Evolutionary conservation across 306 rosid genomes (phyloP), one percentile per base, ranked within the genome.

Genomic region (Amphicarpaea edgeworthii): DNA sequence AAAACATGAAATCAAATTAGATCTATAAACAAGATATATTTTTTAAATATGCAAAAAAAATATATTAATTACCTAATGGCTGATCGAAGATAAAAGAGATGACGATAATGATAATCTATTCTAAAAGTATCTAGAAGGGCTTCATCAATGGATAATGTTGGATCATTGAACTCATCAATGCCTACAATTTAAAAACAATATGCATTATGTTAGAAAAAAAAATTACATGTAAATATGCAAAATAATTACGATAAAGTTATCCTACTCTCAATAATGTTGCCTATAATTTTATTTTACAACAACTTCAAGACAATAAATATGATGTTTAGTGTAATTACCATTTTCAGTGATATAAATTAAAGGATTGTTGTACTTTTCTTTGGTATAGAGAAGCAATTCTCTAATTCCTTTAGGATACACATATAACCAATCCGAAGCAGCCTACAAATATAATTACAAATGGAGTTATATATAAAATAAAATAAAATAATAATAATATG

Each of bases 291-390:
- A 59, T 30, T 59, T 57, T 12, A 6, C 5, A 28, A 28, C 2
- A 59, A 1, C 2, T 3, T n/a, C 4, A 70, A 3, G 40, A 63
- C 5, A 62, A 62, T 3, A 49, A 49, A 15, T 7, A 53, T 76
- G n/a, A 53, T 38, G 8, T 49, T n/a, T 17, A 9, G 2, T 17
- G 1, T 41, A 77, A 6, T 76, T 83, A 89, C 93, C 91, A 63
- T 89, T 89, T 79, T 87, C 95, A 3, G 86, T 87, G 2, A 91
- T 86, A 65, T 87, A 91, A 46, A 86, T 83, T 24, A 87, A 49
- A 10, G 89, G 92, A 24, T 86, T 83, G 10, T 86, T 62, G 46
- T 87, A 91, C 79, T 77, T 89, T 34, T 7, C 14, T 75, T 77
- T 87, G 3, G 32, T 62, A 68, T 87, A 88, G 15, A 78, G 28